A percentile compares a stretch with the other conserved stretches of the same genome.
Conservation (phyloP, 1,284 basidiomycete genomes). For the Grifola frondosa region DNA sequence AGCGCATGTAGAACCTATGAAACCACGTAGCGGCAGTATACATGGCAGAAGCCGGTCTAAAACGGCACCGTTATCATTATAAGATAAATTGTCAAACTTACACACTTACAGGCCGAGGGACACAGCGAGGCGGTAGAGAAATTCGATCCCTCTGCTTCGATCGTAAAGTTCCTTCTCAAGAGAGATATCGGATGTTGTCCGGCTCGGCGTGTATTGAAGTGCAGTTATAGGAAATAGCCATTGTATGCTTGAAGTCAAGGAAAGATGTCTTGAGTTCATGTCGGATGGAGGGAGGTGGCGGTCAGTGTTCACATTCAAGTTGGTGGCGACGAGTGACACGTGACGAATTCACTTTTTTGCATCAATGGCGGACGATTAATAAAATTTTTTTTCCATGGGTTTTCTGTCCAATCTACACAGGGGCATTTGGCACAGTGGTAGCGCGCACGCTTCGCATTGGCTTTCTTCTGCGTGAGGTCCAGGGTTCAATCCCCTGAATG, state of each 20-base stretch:
- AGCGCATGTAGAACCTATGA: constrained; percentile 94
- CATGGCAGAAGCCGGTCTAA: constrained; percentile 74
- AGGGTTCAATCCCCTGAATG: no score
- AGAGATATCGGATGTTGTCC: constrained; percentile 47
- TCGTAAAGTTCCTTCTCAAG: constrained; percentile 71
- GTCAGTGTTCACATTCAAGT: no score
- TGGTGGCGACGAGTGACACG: neutral
- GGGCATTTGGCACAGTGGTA: no score
- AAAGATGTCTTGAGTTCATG: constrained; percentile 17
- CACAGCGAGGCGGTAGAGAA: constrained; percentile 75
- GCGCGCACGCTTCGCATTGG: no score
- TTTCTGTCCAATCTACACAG: no score
- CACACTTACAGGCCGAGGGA: constrained; percentile 67
- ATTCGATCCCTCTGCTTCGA: constrained; percentile 75
- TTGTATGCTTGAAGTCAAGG: constrained; percentile 40
- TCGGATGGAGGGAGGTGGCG: neutral
- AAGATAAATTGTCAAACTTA: neutral
- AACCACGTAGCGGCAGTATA: constrained; percentile 88
- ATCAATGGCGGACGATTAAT: neutral
- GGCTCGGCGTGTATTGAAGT: constrained; percentile 55
- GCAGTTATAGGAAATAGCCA: constrained; percentile 70
- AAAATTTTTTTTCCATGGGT: no score
- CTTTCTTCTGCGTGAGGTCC: no score
- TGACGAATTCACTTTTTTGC: neutral
- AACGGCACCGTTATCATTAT: constrained; percentile 3